Base-by-base conservation (phyloP, 2,329 filamentous ascomycete species). In the Cordyceps cicadae region DNA sequence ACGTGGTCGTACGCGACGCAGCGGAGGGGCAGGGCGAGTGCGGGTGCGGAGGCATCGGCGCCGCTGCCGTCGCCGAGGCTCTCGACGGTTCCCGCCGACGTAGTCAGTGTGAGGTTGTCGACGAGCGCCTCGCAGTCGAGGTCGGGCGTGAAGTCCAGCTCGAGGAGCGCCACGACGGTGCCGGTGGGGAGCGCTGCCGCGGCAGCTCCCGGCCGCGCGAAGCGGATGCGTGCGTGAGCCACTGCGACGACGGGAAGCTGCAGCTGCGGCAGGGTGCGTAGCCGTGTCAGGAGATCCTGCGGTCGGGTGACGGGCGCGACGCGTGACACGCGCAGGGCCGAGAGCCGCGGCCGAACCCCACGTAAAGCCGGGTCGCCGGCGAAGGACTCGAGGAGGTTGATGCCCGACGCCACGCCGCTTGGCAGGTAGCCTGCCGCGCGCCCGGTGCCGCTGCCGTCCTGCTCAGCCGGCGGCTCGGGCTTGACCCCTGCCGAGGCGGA, bases 301-400 rank as follows among this genome's bases (percentile, higher is more conserved):
- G 79, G 77, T 54, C 84, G 81, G 2, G 86, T 84, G 48, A 84
- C 79, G 5, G 88, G 89, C 7, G 87, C 84, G 5, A 92, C 87
- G 63, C 87, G 84, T 48, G 87, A 90, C 39, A 93, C 88, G 53
- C 89, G 81, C 63, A 88, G 78, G 5, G 89, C 88, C 11, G 89
- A 91, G 2, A 94, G 77, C 34, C 83, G 82, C 52, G 89, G 87
- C 65, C 80, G 79, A 29, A 84, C 75, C 41, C 86, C 84, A 17
- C 75, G 77, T 19, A 91, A 76, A 29, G 80, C 81, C 24, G 85
- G 82, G 68, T 92, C 89, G 63, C 78, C 78, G 57, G 81, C 79
- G 63, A 93, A 89, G 3, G 89, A 82, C 68, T 89, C 87, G 15
- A 94, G 81, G n/a, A 93, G 77, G 70, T 93, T 94, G 64, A 90